Conservation (phyloP, 169 alveolate genomes). For the Cryptosporidium xiaoi region DNA sequence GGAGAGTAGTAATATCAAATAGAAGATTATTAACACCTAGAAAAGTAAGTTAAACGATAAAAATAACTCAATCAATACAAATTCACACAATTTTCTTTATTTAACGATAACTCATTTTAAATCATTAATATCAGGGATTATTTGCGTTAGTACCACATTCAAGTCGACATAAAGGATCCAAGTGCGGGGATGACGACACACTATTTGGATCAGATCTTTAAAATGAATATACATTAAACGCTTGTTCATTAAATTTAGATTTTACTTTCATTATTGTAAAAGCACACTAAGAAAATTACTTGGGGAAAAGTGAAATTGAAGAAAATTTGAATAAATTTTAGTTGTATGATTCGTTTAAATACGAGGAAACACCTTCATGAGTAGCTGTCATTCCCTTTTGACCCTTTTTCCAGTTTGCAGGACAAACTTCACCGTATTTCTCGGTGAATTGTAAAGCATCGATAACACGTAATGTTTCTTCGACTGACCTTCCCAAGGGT, state of each 20-base stretch:
- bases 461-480: conserved; percentile 94
- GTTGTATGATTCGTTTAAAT: conserved; percentile 74
- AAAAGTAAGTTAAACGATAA: conserved; percentile 44
- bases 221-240: background rate
- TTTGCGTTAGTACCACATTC: conserved; percentile 49
- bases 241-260: background rate
- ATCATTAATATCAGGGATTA: conserved; percentile 13
- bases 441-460: conserved; percentile 96
- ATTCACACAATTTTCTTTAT: background rate
- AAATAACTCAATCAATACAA: conserved; percentile 5
- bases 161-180: conserved; percentile 41
- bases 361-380: conserved; percentile 89
- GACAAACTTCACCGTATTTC: conserved; percentile 98
- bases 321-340: background rate
- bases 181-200: conserved; percentile 56
- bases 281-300: no score
- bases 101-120: background rate
- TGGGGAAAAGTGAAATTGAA: background rate
- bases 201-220: conserved; percentile 62
- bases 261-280: background rate
- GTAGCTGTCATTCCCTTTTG: conserved; percentile 94
- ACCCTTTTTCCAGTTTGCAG: conserved; percentile 99
- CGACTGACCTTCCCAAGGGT: conserved; percentile 99
- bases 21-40: conserved; percentile 61
- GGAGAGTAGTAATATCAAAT: conserved; percentile 27